Conservation (phyloP, 108 stramenopile species). For the Nitzschia sp. region DNA sequence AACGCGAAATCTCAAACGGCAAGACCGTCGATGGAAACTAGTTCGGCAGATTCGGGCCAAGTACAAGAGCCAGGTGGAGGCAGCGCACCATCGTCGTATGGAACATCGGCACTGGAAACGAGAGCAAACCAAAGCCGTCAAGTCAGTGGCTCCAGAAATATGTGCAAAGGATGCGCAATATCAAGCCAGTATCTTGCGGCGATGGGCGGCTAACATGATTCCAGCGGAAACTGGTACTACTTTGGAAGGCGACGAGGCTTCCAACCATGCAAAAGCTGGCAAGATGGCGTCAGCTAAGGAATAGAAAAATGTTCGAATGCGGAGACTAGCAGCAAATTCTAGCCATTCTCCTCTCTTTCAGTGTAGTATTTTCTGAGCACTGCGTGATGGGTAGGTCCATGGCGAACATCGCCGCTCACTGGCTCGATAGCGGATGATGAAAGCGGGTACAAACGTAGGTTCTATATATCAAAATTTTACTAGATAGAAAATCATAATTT, state of each 20-base stretch:
- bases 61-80: constrained; percentile 57
- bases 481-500: no score
- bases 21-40: constrained; percentile 56
- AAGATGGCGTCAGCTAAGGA: not conserved
- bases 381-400: no score
- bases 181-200: constrained; percentile 60
- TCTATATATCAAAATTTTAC: no score
- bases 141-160: constrained; percentile 45
- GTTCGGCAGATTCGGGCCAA: constrained; percentile 61
- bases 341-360: no score
- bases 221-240: not conserved
- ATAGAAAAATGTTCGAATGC: no score
- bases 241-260: no score
- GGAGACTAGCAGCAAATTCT: no score
- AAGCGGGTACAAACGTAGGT: no score
- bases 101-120: constrained; percentile 56
- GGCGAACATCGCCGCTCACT: no score
- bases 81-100: constrained; percentile 70
- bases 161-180: constrained; percentile 58
- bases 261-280: not conserved
- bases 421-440: no score
- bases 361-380: no score
- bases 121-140: constrained; percentile 43
- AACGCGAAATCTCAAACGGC: constrained; percentile 68
- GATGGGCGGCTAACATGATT: constrained; percentile 46